Evolutionary conservation across 768 basidiomycete genomes (phyloP), one percentile per base, ranked within the genome.

Genomic region (Naganishia vaughanmartiniae): DNA sequence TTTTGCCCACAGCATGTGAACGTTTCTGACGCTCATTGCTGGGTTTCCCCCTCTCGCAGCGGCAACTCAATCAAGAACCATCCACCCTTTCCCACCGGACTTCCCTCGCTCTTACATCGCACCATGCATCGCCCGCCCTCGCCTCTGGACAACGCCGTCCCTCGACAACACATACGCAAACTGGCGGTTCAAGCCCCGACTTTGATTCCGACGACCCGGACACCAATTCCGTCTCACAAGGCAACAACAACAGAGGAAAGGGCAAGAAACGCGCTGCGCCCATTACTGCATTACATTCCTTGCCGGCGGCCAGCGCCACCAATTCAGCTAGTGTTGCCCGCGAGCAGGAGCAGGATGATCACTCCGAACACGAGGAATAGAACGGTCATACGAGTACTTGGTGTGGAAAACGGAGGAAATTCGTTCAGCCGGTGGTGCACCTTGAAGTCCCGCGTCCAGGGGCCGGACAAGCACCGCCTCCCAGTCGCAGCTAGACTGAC

Each of bases 11-110:
- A 42, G 2, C 10, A 15, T 33, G 0, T 14, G 21, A 36, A 21
- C 30, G 60, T n/a, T n/a, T n/a, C 60, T 63, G 12, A 42, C 60
- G 10, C 31, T 34, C 6, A 1, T 39, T 10, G 12, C 39, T 21
- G 4, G 12, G 4, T 1, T 26, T n/a, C 48, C 12, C 48, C 48
- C 24, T 4, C 60, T n/a, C 6, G n/a, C 42, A 63, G 60, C 60
- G 60, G 10, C 60, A 63, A 45, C 36, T 63, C 4, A 63, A 63
- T 26, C 60, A 63, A 30, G 60, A 63, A 63, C 60, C 60, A 2
- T 51, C 48, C n/a, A 63, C 42, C 2, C 14, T 63, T 4, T 63
- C 60, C n/a, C 42, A 63, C 39, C 60, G 60, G 2, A 63, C 60
- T n/a, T 63, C 60, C 7, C 60, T 63, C n/a, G 60, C 60, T 1